phyloP scores from a whole-genome alignment of 176 grass and related monocot genomes.

The Bonia amplexicaulis region DNA sequence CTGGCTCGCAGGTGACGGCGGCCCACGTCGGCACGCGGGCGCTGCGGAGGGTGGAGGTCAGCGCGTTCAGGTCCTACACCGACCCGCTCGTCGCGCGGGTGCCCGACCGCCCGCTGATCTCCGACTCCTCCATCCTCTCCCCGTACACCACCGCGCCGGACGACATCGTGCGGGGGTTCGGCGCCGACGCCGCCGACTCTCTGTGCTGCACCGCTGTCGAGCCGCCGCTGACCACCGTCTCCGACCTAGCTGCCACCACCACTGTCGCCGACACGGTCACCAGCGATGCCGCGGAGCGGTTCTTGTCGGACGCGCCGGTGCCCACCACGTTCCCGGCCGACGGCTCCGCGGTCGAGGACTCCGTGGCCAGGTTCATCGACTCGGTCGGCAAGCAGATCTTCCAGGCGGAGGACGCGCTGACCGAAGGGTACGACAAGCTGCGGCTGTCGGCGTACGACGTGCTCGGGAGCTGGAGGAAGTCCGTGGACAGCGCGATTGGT shows the following conservation, averaged over 20 bases:
- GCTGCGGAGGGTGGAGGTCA: conserved; percentile 46
- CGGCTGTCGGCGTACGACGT: conserved; percentile 56
- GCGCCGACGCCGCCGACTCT: neutral
- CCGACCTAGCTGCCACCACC: conserved; percentile 4
- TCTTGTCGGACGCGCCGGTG: conserved; percentile 39
- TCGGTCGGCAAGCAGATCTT: conserved; percentile 51
- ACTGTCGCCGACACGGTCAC: neutral
- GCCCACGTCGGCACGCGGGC: conserved; percentile 38
- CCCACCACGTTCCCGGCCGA: conserved; percentile 45
- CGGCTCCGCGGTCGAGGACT: conserved; percentile 36
- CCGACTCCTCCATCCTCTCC: conserved; percentile 79
- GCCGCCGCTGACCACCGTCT: conserved; percentile 26
- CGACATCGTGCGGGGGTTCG: conserved; percentile 62
- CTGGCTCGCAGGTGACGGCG: conserved; percentile 6
- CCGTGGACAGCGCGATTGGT: conserved; percentile 43
- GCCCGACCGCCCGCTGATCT: conserved; percentile 44
- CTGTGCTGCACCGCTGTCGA: conserved; percentile 12
- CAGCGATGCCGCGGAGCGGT: conserved; percentile 21
- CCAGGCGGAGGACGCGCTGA: conserved; percentile 72
- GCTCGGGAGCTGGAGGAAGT: conserved; percentile 52
- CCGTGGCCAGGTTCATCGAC: conserved; percentile 54
- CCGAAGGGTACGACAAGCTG: conserved; percentile 59
- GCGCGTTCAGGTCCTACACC: conserved; percentile 40
- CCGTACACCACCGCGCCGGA: conserved; percentile 61
- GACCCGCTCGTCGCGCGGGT: conserved; percentile 60